phyloP scores from a whole-genome alignment of 176 grass and related monocot species.

The Aegilops longissima region DNA sequence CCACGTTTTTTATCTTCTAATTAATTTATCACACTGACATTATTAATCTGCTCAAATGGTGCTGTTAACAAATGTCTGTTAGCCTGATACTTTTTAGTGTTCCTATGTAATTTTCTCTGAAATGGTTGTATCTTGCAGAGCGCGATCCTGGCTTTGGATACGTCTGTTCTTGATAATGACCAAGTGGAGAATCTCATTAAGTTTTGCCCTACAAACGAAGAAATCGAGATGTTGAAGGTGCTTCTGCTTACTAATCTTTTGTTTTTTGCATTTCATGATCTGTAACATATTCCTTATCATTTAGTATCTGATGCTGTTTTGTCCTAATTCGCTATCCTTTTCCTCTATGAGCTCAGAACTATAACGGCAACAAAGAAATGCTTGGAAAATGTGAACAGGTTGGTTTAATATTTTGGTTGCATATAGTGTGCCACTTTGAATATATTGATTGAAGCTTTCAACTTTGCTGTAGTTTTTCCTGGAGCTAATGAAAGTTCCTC shows the following conservation, averaged over 20 bases:
- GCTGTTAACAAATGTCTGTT: background rate
- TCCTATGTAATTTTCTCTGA: constrained; percentile 25
- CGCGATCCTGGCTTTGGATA: constrained; percentile 87
- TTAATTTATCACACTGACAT: constrained; percentile 23
- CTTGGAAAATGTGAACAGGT: constrained; percentile 99
- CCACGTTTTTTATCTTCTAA: constrained; percentile 14
- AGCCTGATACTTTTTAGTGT: background rate
- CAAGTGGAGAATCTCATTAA: constrained; percentile 99
- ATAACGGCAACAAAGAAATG: constrained; percentile 86
- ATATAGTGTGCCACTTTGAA: constrained; percentile 7
- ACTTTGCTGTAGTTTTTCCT: constrained; percentile 76
- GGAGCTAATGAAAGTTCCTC: constrained; percentile 96
- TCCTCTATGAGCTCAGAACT: constrained; percentile 49
- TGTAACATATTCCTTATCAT: background rate
- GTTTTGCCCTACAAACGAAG: constrained; percentile 98
- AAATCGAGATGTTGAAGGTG: constrained; percentile 97
- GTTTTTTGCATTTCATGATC: background rate
- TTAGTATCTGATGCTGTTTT: constrained; percentile 19
- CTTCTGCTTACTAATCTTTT: constrained; percentile 20
- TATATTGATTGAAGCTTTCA: constrained; percentile 33
- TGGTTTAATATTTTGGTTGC: constrained; percentile 33
- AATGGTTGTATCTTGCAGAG: constrained; percentile 42
- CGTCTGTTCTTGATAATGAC: constrained; percentile 86
- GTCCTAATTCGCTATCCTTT: constrained; percentile 5
- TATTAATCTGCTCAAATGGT: background rate